A percentile compares a stretch with the other conserved stretches of the same genome.
These are phyloP conservation scores for Clarireedia homoeocarpa DNA, from an alignment of 2,329 filamentous ascomycete species.

Conservation along the genomic window DNA sequence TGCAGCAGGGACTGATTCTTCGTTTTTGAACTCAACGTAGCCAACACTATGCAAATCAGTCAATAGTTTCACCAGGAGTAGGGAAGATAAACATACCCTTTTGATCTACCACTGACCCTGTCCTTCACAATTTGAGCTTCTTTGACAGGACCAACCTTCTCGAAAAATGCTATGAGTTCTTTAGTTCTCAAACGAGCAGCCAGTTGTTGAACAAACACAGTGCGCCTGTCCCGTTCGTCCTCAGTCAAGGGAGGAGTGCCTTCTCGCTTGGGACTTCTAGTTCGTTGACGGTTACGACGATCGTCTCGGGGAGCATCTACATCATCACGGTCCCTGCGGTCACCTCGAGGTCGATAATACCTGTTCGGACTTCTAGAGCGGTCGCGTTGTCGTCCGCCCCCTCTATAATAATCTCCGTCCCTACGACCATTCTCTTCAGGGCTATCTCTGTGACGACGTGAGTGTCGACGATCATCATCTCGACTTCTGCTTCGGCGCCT, in stretches of 20 bases:
- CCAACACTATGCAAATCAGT: slow-evolving; percentile 61
- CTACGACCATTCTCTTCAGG: slow-evolving; percentile 38
- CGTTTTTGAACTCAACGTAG: slow-evolving; percentile 97
- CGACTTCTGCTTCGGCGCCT: slow-evolving; percentile 73
- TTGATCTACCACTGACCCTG: slow-evolving; percentile 89
- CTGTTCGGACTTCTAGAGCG: slow-evolving; percentile 65
- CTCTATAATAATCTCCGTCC: slow-evolving; percentile 64
- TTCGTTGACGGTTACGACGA: slow-evolving; percentile 33
- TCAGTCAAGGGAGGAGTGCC: slow-evolving; percentile 72
- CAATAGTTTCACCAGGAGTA: neutral
- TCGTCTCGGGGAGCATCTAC: slow-evolving; percentile 38
- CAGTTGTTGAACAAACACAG: slow-evolving; percentile 97
- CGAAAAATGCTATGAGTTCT: slow-evolving; percentile 90
- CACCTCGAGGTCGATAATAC: slow-evolving; percentile 43
- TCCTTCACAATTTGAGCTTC: slow-evolving; percentile 99
- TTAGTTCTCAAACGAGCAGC: slow-evolving; percentile 87
- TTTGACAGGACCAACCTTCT: slow-evolving; percentile 88
- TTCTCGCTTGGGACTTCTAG: slow-evolving; percentile 37
- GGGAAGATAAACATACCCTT: slow-evolving; percentile 60
- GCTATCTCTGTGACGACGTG: slow-evolving; percentile 60
- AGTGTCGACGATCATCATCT: slow-evolving; percentile 66
- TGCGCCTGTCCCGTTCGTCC: slow-evolving; percentile 92
- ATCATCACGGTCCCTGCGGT: slow-evolving; percentile 44
- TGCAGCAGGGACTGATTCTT: slow-evolving; percentile 87
- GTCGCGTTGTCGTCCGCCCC: slow-evolving; percentile 53